Base-by-base conservation (phyloP, 257 asterid genomes). In the Capsicum pubescens region DNA sequence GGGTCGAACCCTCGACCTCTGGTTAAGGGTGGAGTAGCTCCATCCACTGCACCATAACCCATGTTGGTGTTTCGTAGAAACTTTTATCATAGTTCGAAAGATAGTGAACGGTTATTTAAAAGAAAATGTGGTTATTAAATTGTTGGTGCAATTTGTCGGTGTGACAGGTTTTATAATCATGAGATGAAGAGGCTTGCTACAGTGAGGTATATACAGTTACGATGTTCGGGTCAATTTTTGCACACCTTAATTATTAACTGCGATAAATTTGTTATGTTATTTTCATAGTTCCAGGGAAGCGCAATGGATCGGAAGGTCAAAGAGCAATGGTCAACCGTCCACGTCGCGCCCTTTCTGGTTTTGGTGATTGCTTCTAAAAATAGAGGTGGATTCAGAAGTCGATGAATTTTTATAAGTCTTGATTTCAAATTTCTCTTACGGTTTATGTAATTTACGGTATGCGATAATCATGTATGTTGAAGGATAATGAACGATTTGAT, bases 321-420 rank as follows among this genome's bases (percentile, higher is more conserved):
- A 46, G 11, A 57, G 5, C 7, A n/a, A n/a, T 6, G 80, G n/a
- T n/a, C 7, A 71, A 46, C 7, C 42, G 19, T 6, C 80, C 26
- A 72, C 48, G 11, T 2, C 9, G 6, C 10, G 36, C 10, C 1
- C 0, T 8, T 46, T 46, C 0, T n/a, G n/a, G 57, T 0, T 1
- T 0, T n/a, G 57, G 79, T 71, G 79, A 71, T 71, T 9, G 17
- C 16, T 71, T 39, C 44, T 39, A 39, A 39, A 39, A 39, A 39
- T 39, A 39, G 5, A 39, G 44, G 44, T 39, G 44, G 44, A 39
- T 39, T 39, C 44, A 39, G 44, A 39, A 39, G 44, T 39, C 5
- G 2, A 26, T 26, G 32, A 39, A 39, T 3, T 39, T 39, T 3
- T 3, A 39, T 1, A 39, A 39, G 44, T 39, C 44, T 39, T 39